phyloP scores from a whole-genome alignment of 139 green algal genomes.

The Chlorella sp. region DNA sequence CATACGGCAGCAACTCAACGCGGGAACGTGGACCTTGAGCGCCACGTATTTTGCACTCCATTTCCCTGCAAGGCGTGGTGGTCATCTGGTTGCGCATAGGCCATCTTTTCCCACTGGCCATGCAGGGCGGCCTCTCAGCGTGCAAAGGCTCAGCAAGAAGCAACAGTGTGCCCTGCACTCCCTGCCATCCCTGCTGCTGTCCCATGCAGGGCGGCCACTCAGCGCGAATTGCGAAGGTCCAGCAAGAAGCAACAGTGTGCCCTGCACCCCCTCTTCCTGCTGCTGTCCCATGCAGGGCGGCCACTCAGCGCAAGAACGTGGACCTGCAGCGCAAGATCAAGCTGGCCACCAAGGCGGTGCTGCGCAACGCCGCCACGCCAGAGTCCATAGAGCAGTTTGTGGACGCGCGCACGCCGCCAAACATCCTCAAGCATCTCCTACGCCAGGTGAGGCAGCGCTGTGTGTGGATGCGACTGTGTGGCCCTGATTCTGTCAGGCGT shows the following conservation, averaged over 20 bases:
- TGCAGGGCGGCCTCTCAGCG: too few species aligned
- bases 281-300: background rate
- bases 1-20: too few species aligned
- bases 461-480: too few species aligned
- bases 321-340: slow-evolving; percentile 20
- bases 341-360: slow-evolving; percentile 26
- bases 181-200: background rate
- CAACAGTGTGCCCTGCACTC: background rate
- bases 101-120: too few species aligned
- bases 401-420: slow-evolving; percentile 10
- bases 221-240: too few species aligned
- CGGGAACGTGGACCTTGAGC: too few species aligned
- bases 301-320: background rate
- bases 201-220: too few species aligned
- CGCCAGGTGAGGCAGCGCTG: slow-evolving; percentile 5
- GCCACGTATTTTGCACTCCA: too few species aligned
- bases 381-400: slow-evolving; percentile 26
- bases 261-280: background rate
- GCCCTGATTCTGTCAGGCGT: too few species aligned
- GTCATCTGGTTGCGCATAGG: too few species aligned
- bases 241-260: background rate
- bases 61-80: too few species aligned
- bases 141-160: too few species aligned
- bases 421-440: slow-evolving; percentile 37
- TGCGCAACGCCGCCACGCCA: slow-evolving; percentile 24